Percentiles rank a stretch among this genome's conserved stretches.
Evolutionary conservation across 108 stramenopile species (phyloP).

Genomic region (Skeletonema marinoi): DNA sequence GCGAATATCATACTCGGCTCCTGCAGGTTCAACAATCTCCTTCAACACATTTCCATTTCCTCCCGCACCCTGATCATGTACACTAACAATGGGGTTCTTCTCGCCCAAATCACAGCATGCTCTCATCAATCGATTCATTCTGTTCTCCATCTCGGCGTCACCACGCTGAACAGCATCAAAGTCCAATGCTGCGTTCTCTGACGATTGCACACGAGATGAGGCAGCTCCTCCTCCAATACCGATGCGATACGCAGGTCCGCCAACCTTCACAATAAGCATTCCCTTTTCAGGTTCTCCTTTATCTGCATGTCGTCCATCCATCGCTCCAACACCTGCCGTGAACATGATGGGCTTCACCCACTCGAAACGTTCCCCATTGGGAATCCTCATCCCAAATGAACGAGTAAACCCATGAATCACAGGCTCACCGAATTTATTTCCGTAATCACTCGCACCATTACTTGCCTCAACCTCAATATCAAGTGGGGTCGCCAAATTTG

Average conservation of each 20-base stretch:
- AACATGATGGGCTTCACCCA: conserved; percentile 99
- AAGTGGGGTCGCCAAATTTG: conserved; percentile 89
- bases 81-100: conserved; percentile 94
- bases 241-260: conserved; percentile 98
- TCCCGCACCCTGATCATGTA: conserved; percentile 99
- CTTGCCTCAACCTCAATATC: conserved; percentile 94
- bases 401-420: conserved; percentile 96
- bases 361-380: conserved; percentile 91
- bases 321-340: conserved; percentile 95
- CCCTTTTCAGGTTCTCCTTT: conserved; percentile 95
- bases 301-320: conserved; percentile 89
- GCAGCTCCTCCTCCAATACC: conserved; percentile 99
- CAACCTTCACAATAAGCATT: conserved; percentile 97
- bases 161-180: conserved; percentile 99
- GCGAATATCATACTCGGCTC: conserved; percentile 94
- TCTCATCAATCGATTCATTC: conserved; percentile 96
- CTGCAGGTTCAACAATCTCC: conserved; percentile 99
- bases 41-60: conserved; percentile 99
- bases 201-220: conserved; percentile 85
- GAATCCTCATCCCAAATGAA: conserved; percentile 95
- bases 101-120: conserved; percentile 97
- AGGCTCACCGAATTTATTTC: conserved; percentile 99
- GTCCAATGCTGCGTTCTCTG: conserved; percentile 91
- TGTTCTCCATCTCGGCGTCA: conserved; percentile 99
- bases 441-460: conserved; percentile 99